Evolutionary conservation across 352 stramenopile species (phyloP).

Genomic region (Globisporangium polare): DNA sequence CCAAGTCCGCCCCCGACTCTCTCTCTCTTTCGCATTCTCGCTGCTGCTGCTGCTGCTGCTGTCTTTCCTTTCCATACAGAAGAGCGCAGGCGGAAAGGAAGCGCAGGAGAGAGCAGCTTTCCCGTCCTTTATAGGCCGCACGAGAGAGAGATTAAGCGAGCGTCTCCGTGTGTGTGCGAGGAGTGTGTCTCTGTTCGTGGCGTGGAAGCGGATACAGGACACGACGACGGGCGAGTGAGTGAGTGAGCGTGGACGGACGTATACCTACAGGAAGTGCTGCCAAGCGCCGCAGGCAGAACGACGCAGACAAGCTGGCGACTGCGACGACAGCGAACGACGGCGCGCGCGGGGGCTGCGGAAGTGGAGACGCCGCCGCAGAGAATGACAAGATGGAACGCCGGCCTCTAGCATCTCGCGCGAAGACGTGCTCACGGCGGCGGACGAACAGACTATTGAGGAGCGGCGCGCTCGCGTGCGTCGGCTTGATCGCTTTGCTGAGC

Average conservation of each 20-base stretch:
- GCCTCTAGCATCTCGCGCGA: neutral
- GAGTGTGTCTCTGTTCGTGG: neutral
- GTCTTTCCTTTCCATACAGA: neutral
- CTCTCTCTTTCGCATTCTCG: neutral
- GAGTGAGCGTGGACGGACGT: neutral
- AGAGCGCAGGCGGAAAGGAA: neutral
- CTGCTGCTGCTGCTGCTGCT: no score
- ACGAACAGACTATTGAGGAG: neutral
- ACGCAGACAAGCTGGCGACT: conserved; percentile 13
- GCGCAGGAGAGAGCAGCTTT: neutral
- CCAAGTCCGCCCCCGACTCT: neutral
- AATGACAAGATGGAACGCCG: conserved; percentile 14
- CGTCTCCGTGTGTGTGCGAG: neutral
- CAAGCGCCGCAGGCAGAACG: neutral
- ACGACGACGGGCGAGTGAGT: neutral
- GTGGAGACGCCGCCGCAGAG: conserved; percentile 13
- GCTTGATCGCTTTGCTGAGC: neutral
- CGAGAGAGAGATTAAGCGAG: neutral
- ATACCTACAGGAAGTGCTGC: neutral
- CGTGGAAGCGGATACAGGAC: neutral
- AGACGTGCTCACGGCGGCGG: neutral
- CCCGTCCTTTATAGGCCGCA: neutral
- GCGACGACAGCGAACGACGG: conserved; percentile 4
- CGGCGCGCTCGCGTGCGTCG: neutral
- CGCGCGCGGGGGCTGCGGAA: neutral